Base-by-base conservation (phyloP, 2,329 filamentous ascomycete species). In the Penicillium janthinellum region DNA sequence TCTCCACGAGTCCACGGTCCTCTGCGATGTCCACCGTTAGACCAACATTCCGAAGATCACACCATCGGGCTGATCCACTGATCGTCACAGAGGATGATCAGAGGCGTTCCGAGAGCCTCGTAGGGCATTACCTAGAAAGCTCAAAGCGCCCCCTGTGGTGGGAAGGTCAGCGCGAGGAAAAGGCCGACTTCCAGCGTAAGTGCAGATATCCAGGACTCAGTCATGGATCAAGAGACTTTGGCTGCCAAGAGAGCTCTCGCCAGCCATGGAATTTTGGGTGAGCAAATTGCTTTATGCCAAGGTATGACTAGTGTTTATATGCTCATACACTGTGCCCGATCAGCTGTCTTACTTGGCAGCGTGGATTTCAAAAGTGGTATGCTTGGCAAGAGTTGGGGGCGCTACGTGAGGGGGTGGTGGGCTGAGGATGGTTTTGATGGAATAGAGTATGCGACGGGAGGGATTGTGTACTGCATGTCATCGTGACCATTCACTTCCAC, bases 81-180 rank as follows among this genome's bases (percentile, higher is more conserved):
- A 37, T 41, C 15, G 45, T 44, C 45, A 59, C 52, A 10, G 22
- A 39, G 12, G 56, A 49, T 39, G 37, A 57, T 59, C 53, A 57
- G 56, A 35, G 49, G 37, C 14, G 20, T 57, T 57, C 56, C 45
- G 53, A 57, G 8, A 12, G 45, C 41, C 50, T 35, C 54, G 45
- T 49, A 44, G 44, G 59, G 49, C 20, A 7, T 10, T 17, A 15
- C 17, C 10, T 15, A 14, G 17, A 10, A n/a, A 25, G 42, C 22
- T 25, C 42, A 11, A 28, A 28, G 25, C 25, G 25, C 7, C 25
- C 4, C 25, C 25, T 28, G 6, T 28, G 6, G 5, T 28, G 25
- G 25, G 6, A 6, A 6, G 25, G 4, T 28, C 25, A 1, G 25
- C 5, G 25, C 25, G 25, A 28, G 25, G 25, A 28, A 28, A 28